phyloP scores from a whole-genome alignment of 306 rosid species.

The Cicer chorassanicum region DNA sequence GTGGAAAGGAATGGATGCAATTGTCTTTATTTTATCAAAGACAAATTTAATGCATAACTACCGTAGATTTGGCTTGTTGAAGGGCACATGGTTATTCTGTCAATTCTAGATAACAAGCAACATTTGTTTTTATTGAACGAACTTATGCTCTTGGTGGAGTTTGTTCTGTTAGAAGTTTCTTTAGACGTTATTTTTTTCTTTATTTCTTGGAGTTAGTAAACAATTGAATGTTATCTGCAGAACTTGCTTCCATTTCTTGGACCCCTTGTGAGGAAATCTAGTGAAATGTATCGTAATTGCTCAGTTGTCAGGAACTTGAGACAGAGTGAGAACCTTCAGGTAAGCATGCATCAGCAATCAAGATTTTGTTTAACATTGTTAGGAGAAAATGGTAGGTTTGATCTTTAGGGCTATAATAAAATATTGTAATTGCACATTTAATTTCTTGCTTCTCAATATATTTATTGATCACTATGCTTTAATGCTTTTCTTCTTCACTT shows the following conservation, averaged over 20 bases:
- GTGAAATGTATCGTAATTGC: constrained; percentile 84
- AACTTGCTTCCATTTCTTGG: constrained; percentile 89
- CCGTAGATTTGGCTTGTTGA: constrained; percentile 16
- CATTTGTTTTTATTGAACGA: constrained; percentile 17
- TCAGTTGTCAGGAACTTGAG: constrained; percentile 88
- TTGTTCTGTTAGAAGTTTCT: constrained; percentile 5
- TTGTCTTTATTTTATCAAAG: neutral
- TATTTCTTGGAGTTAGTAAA: constrained; percentile 37
- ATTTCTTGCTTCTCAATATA: constrained; percentile 19
- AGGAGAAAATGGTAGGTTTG: constrained; percentile 9
- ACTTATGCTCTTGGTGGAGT: constrained; percentile 14
- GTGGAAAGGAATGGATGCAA: constrained; percentile 7
- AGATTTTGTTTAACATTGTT: constrained; percentile 11
- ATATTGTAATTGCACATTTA: neutral
- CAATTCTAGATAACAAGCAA: neutral
- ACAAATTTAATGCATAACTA: neutral
- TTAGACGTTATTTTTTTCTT: neutral
- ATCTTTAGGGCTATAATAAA: neutral
- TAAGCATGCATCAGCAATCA: constrained; percentile 46
- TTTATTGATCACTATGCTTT: constrained; percentile 13
- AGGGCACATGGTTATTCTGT: neutral
- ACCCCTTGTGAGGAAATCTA: constrained; percentile 89
- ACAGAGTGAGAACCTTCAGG: constrained; percentile 96
- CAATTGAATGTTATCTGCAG: constrained; percentile 59
- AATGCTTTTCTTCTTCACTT: neutral